Conservation (phyloP, 2,329 filamentous ascomycete species). For the Calonectria leucothoes region DNA sequence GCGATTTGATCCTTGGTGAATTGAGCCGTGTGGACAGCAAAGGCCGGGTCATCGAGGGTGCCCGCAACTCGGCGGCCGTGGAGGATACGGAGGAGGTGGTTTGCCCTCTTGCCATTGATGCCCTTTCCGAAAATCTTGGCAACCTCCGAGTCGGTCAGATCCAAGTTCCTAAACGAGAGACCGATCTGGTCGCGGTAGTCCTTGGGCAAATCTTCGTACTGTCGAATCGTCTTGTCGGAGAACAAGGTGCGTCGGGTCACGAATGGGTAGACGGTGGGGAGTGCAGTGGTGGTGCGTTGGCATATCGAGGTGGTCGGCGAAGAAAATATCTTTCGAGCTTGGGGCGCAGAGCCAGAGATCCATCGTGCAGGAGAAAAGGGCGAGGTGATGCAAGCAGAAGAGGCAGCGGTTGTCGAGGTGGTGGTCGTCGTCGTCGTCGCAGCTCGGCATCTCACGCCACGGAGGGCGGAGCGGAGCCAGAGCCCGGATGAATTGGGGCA, state of each 20-base stretch:
- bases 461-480: constrained; percentile 43
- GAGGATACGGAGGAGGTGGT: constrained; percentile 66
- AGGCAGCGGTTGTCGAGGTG: no score
- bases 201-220: constrained; percentile 68
- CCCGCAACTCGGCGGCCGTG: constrained; percentile 74
- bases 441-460: constrained; percentile 36
- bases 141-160: constrained; percentile 62
- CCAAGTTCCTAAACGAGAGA: constrained; percentile 62
- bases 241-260: constrained; percentile 49
- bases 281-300: constrained; percentile 18
- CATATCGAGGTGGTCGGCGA: constrained; percentile 19
- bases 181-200: constrained; percentile 67
- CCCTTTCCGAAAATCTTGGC: constrained; percentile 61
- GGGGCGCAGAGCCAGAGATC: constrained; percentile 32
- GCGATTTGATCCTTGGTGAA: constrained; percentile 56
- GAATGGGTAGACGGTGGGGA: constrained; percentile 28
- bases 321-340: constrained; percentile 11
- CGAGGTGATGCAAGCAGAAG: constrained; percentile 23
- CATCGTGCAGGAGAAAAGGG: constrained; percentile 38
- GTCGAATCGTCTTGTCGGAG: constrained; percentile 54
- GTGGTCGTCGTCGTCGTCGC: background rate
- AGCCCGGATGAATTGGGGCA: constrained; percentile 45
- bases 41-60: constrained; percentile 69
- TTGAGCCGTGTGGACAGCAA: constrained; percentile 58
- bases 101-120: constrained; percentile 58